Conservation (phyloP, 1,284 basidiomycete species). For the Ceratobasidium sp. region DNA sequence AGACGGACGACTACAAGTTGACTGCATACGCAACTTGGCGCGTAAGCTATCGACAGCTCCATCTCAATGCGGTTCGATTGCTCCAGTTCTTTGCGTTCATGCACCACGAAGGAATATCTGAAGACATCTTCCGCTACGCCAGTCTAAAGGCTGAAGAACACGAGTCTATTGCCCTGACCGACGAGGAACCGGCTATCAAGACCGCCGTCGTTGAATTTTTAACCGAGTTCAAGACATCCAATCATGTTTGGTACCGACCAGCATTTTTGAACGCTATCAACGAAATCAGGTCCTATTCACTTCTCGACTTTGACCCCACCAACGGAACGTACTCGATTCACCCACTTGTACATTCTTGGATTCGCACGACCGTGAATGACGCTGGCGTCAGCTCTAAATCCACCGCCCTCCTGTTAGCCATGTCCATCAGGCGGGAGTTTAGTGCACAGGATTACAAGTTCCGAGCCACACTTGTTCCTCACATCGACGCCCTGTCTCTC, state of each 20-base stretch:
- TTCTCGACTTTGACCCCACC: slow-evolving; percentile 18
- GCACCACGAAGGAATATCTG: slow-evolving; percentile 26
- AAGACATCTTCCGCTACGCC: slow-evolving; percentile 14
- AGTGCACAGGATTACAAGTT: neutral
- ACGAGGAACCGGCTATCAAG: neutral
- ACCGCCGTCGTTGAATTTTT: neutral
- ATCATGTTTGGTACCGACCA: neutral
- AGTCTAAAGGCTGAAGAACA: neutral
- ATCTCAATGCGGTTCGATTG: neutral
- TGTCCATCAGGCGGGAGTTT: neutral
- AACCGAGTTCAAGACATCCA: neutral
- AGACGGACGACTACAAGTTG: slow-evolving; percentile 10
- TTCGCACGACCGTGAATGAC: neutral
- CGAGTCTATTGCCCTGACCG: neutral
- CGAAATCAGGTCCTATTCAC: slow-evolving; percentile 25
- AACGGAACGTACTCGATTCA: neutral
- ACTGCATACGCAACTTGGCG: slow-evolving; percentile 31
- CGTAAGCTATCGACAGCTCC: slow-evolving; percentile 3
- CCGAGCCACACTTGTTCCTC: slow-evolving; percentile 5
- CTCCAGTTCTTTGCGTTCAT: slow-evolving; percentile 11
- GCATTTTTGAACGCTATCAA: slow-evolving; percentile 19
- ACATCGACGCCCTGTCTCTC: slow-evolving; percentile 13
- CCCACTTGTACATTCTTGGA: slow-evolving; percentile 32
- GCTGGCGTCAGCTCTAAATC: neutral
- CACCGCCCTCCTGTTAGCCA: neutral